These are phyloP conservation scores for Vanrija pseudolonga DNA, from an alignment of 1,284 basidiomycete species.

Conservation along the genomic window DNA sequence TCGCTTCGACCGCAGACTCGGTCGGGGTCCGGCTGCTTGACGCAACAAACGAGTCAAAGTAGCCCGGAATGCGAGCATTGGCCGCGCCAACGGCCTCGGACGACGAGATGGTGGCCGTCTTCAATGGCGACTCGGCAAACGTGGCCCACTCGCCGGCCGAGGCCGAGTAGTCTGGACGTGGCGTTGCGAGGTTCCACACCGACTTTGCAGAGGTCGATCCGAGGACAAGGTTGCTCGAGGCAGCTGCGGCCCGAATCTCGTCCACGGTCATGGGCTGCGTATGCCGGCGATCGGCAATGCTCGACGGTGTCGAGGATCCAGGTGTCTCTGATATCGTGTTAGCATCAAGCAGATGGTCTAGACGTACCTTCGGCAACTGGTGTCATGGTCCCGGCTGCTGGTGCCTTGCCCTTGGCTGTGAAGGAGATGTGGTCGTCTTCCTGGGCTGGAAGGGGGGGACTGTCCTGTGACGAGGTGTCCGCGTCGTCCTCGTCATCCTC, in stretches of 20 bases:
- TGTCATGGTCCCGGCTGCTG: not conserved
- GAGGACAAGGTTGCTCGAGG: not conserved
- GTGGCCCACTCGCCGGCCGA: not conserved
- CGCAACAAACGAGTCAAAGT: not conserved
- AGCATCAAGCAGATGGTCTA: not conserved
- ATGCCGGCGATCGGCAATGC: not conserved
- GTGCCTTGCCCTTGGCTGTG: not conserved
- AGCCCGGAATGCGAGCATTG: not conserved
- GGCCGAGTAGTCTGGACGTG: not conserved
- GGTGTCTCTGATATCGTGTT: not conserved
- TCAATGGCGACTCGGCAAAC: not conserved
- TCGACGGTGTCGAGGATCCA: not conserved
- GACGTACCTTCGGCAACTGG: not conserved
- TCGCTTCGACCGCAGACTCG: not conserved
- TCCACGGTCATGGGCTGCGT: not conserved
- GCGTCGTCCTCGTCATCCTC: slow-evolving; percentile 21
- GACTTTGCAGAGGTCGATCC: not conserved
- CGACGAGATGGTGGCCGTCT: too few species aligned
- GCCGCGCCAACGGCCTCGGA: not conserved
- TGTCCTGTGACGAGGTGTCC: slow-evolving; percentile 7
- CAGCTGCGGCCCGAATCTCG: not conserved
- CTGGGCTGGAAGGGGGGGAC: not conserved
- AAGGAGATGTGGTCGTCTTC: not conserved
- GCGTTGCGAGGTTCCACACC: not conserved
- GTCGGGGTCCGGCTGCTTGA: not conserved